These are phyloP conservation scores for Chaetomiaceae sp. DNA, from an alignment of 2,329 filamentous ascomycete species.

Conservation along the genomic window DNA sequence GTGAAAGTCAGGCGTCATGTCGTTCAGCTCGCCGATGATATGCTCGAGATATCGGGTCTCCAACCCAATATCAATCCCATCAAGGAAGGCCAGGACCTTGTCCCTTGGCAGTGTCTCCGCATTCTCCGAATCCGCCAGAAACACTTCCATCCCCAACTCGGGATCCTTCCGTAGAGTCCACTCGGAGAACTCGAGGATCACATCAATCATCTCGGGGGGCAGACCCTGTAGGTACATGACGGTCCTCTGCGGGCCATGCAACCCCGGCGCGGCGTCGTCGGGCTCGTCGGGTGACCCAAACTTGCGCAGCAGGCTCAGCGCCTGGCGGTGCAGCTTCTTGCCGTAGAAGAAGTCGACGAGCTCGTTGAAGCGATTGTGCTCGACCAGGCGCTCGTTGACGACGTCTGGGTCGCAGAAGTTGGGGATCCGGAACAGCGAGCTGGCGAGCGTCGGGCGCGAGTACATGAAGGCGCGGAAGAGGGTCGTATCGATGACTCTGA, in stretches of 20 bases:
- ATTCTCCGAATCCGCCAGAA: constrained; percentile 89
- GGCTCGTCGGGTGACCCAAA: constrained; percentile 63
- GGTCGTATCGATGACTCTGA: constrained; percentile 85
- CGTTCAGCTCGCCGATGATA: constrained; percentile 80
- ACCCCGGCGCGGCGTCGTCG: constrained; percentile 47
- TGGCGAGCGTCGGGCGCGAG: constrained; percentile 75
- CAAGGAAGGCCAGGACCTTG: constrained; percentile 69
- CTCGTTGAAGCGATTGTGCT: constrained; percentile 84
- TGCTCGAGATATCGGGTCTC: constrained; percentile 86
- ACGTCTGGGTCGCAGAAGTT: constrained; percentile 97
- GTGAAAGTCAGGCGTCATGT: constrained; percentile 81
- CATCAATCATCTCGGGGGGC: constrained; percentile 79
- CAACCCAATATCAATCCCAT: constrained; percentile 62
- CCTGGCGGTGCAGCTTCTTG: constrained; percentile 86
- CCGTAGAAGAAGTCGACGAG: constrained; percentile 97
- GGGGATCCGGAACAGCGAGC: constrained; percentile 86
- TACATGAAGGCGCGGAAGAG: constrained; percentile 96
- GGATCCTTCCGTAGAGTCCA: constrained; percentile 78
- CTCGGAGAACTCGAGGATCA: constrained; percentile 85
- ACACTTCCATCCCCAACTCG: constrained; percentile 82
- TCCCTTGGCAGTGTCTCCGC: constrained; percentile 82
- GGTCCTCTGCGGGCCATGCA: constrained; percentile 79
- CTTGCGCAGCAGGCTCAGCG: constrained; percentile 72
- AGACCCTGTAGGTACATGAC: constrained; percentile 87
- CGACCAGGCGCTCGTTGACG: constrained; percentile 86